A percentile compares a stretch with the other conserved stretches of the same genome.
Conservation (phyloP, 345 rosid genomes). For the Populus deltoides region DNA sequence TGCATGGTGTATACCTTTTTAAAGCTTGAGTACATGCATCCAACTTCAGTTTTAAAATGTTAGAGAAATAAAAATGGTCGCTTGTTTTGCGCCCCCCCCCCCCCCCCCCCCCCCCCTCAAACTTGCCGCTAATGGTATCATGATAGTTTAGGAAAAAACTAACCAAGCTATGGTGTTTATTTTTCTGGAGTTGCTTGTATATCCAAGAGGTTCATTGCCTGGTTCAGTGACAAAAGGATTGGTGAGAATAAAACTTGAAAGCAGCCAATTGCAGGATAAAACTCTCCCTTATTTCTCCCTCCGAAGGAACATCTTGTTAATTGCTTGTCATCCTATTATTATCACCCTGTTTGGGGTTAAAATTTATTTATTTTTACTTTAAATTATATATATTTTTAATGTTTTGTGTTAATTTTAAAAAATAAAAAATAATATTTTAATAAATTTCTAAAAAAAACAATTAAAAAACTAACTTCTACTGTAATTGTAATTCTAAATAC, state of each 20-base stretch:
- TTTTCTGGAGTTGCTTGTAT: background rate
- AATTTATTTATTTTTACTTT: too few relatives aligned
- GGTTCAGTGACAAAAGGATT: background rate
- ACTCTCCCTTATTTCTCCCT: background rate
- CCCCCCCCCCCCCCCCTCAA: too few relatives aligned
- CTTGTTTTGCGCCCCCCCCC: background rate
- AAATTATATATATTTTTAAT: too few relatives aligned
- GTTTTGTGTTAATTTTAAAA: too few relatives aligned
- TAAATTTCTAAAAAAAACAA: too few relatives aligned
- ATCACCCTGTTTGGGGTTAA: too few relatives aligned
- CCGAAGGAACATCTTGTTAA: background rate
- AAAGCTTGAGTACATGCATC: background rate
- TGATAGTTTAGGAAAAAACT: background rate
- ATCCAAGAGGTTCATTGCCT: background rate
- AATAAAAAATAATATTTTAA: too few relatives aligned
- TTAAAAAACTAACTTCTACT: too few relatives aligned
- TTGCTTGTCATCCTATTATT: background rate
- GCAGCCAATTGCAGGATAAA: background rate
- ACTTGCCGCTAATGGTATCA: too few relatives aligned
- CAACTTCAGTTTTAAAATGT: background rate
- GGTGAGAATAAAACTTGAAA: background rate
- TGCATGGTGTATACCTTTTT: background rate
- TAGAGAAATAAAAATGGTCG: background rate
- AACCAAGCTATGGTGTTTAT: background rate
- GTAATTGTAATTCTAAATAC: too few relatives aligned